Evolutionary conservation across 1,139 yeast species (phyloP), one percentile per base, ranked within the genome.

Genomic region (Pichia sp.): DNA sequence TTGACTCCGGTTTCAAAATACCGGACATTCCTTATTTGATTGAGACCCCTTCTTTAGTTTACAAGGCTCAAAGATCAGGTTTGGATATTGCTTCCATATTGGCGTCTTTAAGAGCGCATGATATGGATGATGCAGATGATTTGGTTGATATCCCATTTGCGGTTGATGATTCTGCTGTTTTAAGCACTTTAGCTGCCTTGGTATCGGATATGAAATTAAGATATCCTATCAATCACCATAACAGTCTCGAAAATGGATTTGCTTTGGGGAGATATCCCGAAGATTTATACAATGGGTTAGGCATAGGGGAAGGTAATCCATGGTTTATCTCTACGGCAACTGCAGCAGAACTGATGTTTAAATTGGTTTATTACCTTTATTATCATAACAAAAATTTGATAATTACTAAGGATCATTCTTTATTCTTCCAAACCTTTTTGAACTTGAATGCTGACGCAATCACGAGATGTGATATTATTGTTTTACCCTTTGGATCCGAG

Each of bases 261-360:
- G 95, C 85, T 0, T 65, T 90, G 42, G 98, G 98, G 2, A 70
- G 98, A 57, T 92, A 92, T 58, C 96, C 97, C 0, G 97, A 90
- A 58, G 98, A 92, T 64, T 64, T 84, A 10, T 92, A 92, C 62
- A 85, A 90, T 62, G 97, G 97, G 0, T 68, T 73, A 49, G 81
- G 79, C 0, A 69, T 74, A 0, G 71, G 83, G 16, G 83, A 79
- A 54, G 97, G 97, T 3, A 92, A 92, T 58, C 97, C 98, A 3
- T 92, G 97, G 98, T 90, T 90, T 60, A 74, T 92, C 49, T 73
- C 94, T 27, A 90, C 97, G 0, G 79, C 92, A 0, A 71, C 92
- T 3, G 90, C 92, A 1, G 75, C 95, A 1, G 87, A 83, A 55
- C 58, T 76, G 8, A 55, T 81, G 36, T 72, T 65, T 60, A 71